Percentiles rank a stretch among this genome's conserved stretches.
Conservation (phyloP, 768 basidiomycete species). For the Phaffia tasmanica region DNA sequence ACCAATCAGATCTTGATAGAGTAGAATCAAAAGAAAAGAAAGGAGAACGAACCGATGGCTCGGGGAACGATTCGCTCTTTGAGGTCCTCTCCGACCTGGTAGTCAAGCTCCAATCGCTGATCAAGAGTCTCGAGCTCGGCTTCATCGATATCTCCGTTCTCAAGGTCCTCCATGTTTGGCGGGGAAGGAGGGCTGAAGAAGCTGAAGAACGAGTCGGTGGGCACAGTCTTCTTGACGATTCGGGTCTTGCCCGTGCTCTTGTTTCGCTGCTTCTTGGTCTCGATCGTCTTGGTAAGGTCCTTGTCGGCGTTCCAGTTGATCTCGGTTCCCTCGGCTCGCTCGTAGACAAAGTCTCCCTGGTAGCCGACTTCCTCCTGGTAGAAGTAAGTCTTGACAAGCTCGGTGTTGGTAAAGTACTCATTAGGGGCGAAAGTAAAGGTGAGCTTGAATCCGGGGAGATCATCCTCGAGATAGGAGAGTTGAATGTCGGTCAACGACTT, state of each 20-base stretch:
- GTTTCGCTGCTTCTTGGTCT: conserved; percentile 98
- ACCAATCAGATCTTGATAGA: too few species aligned
- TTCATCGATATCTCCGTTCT: conserved; percentile 62
- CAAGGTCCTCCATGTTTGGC: conserved; percentile 56
- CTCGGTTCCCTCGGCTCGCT: conserved; percentile 77
- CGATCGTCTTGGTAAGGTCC: conserved; percentile 91
- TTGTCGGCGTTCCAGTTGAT: conserved; percentile 98
- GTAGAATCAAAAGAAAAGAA: too few species aligned
- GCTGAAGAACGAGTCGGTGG: conserved; percentile 96
- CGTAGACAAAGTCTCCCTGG: conserved; percentile 91
- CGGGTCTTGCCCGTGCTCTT: conserved; percentile 60
- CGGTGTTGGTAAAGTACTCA: conserved; percentile 73
- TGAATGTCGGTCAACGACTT: conserved; percentile 69
- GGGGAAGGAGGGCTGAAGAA: conserved; percentile 80
- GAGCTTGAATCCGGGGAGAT: conserved; percentile 84
- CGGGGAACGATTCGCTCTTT: conserved; percentile 92
- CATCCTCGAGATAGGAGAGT: conserved; percentile 62
- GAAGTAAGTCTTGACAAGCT: conserved; percentile 84
- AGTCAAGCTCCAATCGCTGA: conserved; percentile 87
- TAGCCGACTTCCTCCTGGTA: conserved; percentile 87
- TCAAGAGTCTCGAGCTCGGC: conserved; percentile 59
- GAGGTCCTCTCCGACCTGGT: conserved; percentile 95
- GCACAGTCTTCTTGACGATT: conserved; percentile 60
- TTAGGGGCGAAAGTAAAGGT: conserved; percentile 68
- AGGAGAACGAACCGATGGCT: conserved; percentile 48